These are phyloP conservation scores for Fragilaria radians DNA, from an alignment of 108 stramenopile genomes.

Conservation along the genomic window DNA sequence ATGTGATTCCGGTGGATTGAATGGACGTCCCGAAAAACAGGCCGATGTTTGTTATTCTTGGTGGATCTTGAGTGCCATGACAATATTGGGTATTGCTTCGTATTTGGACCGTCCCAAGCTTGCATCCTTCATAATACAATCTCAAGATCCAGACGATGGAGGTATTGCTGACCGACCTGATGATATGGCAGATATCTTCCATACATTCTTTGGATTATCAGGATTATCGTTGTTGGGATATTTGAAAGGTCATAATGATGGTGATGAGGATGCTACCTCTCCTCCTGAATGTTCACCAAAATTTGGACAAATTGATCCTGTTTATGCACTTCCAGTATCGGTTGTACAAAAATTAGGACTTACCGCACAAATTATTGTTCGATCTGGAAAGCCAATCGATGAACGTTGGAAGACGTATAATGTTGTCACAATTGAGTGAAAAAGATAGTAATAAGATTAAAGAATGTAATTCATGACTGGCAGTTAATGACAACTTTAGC, in stretches of 20 bases:
- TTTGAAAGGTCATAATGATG: constrained; percentile 21
- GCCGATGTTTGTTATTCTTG: constrained; percentile 99
- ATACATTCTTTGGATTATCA: constrained; percentile 96
- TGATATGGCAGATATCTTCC: constrained; percentile 95
- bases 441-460: too few relatives aligned
- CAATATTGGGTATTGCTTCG: constrained; percentile 87
- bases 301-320: constrained; percentile 73
- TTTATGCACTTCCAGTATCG: constrained; percentile 82
- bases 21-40: constrained; percentile 98
- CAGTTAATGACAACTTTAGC: too few relatives aligned
- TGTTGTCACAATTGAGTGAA: constrained; percentile 4
- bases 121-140: constrained; percentile 86
- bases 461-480: too few relatives aligned
- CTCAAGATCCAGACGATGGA: constrained; percentile 97
- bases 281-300: constrained; percentile 3
- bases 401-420: constrained; percentile 33
- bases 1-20: constrained; percentile 94
- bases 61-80: constrained; percentile 93
- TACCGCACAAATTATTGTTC: constrained; percentile 46
- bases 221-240: constrained; percentile 86
- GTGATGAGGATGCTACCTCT: background rate
- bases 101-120: constrained; percentile 85
- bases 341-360: constrained; percentile 53
- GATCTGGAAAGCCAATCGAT: constrained; percentile 20
- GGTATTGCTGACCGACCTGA: constrained; percentile 97